Base-by-base conservation (phyloP, 2,329 filamentous ascomycete genomes). In the Tolypocladium inflatum region DNA sequence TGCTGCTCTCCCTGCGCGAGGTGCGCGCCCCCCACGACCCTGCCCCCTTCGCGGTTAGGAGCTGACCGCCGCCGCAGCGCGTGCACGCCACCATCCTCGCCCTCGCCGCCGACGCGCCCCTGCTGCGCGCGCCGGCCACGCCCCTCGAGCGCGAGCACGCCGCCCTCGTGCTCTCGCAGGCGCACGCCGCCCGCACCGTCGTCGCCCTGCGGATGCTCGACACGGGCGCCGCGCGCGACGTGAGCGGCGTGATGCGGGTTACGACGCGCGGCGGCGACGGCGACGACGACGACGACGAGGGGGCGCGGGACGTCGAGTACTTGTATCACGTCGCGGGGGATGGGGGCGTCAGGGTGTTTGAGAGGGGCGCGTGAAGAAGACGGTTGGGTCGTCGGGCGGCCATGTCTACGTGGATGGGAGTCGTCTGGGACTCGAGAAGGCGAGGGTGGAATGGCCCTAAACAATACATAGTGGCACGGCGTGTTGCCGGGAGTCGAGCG, bases 181-280 rank as follows among this genome's bases (percentile, higher is more conserved):
- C 88, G n/a, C 91, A 97, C 69, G 80, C 84, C 65, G 90, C 91
- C 10, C 75, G 82, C n/a, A 77, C 82, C 61, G 80, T 93, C 4
- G 73, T 96, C 65, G 84, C 89, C 61, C 75, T 94, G 59, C 79
- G 92, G 56, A 80, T 87, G 67, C 72, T 97, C 60, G 91, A 96
- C 67, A 96, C 91, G 0, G 93, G 93, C 0, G 86, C 86, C n/a
- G 92, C 93, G 61, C 87, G 82, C 69, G 93, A 97, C 73, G 90
- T 97, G 38, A 96, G 90, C 73, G 93, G 93, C 3, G 91, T 96
- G 50, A 67, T 97, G 62, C 82, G 91, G 63, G 79, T 94, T 55
- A 92, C 88, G 21, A 78, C 38, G 13, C 52, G 80, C 51, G 86
- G 86, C 4, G 75, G 71, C 19, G 69, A 67, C 30, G 67, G 64